These are phyloP conservation scores for Pyrenopolyporus hunteri DNA, from an alignment of 495 filamentous ascomycete species.

Conservation along the genomic window DNA sequence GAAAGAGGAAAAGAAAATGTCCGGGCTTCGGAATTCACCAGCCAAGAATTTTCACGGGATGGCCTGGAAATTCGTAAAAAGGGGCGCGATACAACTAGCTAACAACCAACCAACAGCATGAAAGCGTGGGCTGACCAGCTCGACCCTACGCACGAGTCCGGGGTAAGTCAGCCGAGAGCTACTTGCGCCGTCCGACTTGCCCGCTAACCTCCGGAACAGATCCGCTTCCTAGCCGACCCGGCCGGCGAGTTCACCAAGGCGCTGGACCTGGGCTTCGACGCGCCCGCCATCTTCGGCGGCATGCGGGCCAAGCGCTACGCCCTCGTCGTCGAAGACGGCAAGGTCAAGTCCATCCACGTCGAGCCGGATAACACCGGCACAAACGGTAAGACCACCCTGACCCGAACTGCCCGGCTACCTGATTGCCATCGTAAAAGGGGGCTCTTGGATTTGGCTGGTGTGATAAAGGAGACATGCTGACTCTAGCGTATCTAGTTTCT, in stretches of 20 bases:
- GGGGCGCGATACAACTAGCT: not conserved
- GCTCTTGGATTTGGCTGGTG: not conserved
- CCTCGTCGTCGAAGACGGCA: constrained; percentile 76
- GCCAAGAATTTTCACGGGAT: not conserved
- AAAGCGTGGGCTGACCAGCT: constrained; percentile 82
- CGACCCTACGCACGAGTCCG: constrained; percentile 71
- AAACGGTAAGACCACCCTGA: constrained; percentile 63
- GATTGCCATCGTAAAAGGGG: too few species aligned
- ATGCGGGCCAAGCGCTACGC: constrained; percentile 89
- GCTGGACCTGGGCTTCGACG: constrained; percentile 84
- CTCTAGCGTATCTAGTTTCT: constrained; percentile 60
- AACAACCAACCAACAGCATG: constrained; percentile 59
- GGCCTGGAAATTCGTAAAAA: not conserved
- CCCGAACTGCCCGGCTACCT: too few species aligned
- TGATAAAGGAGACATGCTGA: constrained; percentile 1
- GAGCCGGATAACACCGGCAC: constrained; percentile 95
- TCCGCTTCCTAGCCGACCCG: constrained; percentile 93
- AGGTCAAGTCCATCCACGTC: constrained; percentile 74
- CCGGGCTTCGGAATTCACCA: too few species aligned
- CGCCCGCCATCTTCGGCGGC: constrained; percentile 81
- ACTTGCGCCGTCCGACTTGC: not conserved
- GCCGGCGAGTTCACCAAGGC: constrained; percentile 81
- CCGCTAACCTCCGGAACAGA: constrained; percentile 34
- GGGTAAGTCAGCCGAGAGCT: constrained; percentile 61
- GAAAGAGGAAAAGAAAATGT: too few species aligned